Conservation (phyloP, 306 rosid genomes). For the Ammopiptanthus mongolicus region DNA sequence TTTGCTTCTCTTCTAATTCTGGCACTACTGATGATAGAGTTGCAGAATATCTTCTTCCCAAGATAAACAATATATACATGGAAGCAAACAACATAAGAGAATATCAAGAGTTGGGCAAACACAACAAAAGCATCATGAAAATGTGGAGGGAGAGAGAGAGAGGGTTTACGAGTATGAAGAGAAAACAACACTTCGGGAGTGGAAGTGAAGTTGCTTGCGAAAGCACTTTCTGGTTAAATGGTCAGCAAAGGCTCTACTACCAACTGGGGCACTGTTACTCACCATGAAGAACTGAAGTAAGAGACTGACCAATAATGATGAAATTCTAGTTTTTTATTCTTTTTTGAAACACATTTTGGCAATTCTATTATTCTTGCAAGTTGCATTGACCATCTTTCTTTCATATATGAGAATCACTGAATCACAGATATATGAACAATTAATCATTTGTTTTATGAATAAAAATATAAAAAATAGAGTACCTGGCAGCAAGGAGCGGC, state of each 20-base stretch:
- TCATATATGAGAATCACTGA: background rate
- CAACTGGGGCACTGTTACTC: slow-evolving; percentile 26
- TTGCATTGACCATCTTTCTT: slow-evolving; percentile 13
- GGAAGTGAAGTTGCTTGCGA: slow-evolving; percentile 28
- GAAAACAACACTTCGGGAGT: slow-evolving; percentile 4
- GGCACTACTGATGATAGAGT: slow-evolving; percentile 36
- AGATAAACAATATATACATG: background rate
- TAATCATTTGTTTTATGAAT: background rate
- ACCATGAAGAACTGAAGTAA: slow-evolving; percentile 4
- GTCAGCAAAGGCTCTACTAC: slow-evolving; percentile 26
- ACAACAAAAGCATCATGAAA: background rate
- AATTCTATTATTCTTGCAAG: background rate
- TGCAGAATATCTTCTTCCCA: slow-evolving; percentile 48
- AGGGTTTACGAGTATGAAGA: slow-evolving; percentile 34
- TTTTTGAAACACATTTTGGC: background rate
- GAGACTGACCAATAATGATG: background rate
- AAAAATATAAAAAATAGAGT: background rate
- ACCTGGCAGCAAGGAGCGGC: slow-evolving; percentile 28
- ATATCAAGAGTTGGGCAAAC: background rate
- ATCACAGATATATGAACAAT: background rate
- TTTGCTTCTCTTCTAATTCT: slow-evolving; percentile 38
- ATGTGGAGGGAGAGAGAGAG: background rate
- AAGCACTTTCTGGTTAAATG: slow-evolving; percentile 27
- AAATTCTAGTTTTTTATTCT: background rate
- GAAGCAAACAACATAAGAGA: background rate